These are phyloP conservation scores for Euptelea pleiosperma DNA, from an alignment of 164 flowering plant species.

Conservation along the genomic window DNA sequence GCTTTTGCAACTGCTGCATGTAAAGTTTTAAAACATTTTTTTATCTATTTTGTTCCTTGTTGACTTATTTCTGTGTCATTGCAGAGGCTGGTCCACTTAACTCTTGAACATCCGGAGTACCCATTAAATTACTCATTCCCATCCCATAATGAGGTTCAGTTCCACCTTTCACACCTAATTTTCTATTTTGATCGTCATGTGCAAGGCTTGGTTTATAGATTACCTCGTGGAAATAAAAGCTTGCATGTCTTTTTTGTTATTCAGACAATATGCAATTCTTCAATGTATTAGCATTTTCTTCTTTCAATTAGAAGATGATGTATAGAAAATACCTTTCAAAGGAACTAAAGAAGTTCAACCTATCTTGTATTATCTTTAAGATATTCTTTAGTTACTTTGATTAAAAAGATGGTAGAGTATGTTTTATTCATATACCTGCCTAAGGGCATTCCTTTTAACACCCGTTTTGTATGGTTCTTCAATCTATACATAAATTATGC, in stretches of 20 bases:
- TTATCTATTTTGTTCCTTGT: slow-evolving; percentile 15
- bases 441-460: no score
- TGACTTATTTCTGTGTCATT: slow-evolving; percentile 37
- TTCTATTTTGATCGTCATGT: background rate
- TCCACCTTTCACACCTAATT: background rate
- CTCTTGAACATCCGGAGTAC: slow-evolving; percentile 63
- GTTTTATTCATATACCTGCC: no score
- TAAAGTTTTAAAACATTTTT: background rate
- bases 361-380: no score
- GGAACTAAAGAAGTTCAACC: no score
- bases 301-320: no score
- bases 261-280: background rate
- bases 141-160: slow-evolving; percentile 22
- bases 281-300: background rate
- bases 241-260: background rate
- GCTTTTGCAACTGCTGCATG: background rate
- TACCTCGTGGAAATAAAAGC: background rate
- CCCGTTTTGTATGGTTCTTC: no score
- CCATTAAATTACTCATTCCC: slow-evolving; percentile 39
- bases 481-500: no score
- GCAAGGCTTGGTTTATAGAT: background rate
- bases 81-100: slow-evolving; percentile 81
- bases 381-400: no score
- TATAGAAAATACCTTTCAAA: no score
- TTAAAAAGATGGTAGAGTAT: no score